Percentiles rank a stretch among this genome's conserved stretches.
phyloP scores from a whole-genome alignment of 1,284 basidiomycete species.

The Puccinia coronata region DNA sequence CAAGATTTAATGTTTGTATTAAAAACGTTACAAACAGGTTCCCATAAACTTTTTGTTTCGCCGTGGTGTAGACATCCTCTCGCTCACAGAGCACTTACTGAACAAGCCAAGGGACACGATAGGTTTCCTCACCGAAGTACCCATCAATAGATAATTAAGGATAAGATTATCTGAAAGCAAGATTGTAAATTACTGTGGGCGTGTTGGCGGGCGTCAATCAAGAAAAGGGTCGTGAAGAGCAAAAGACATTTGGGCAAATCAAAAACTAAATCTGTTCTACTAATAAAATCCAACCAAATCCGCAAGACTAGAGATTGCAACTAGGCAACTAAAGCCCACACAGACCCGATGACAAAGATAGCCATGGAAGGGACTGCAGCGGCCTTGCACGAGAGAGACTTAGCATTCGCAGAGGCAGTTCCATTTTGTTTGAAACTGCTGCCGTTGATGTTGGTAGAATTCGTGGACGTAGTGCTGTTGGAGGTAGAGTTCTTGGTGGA shows the following conservation, averaged over 20 bases:
- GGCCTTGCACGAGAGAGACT: neutral
- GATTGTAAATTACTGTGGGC: too few relatives aligned
- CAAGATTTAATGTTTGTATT: too few relatives aligned
- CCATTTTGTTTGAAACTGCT: conserved; percentile 18
- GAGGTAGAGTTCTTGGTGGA: neutral
- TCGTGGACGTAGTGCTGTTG: neutral
- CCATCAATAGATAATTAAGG: too few relatives aligned
- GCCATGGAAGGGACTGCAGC: neutral
- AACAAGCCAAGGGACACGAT: too few relatives aligned
- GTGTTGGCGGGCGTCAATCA: too few relatives aligned
- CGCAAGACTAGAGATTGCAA: neutral
- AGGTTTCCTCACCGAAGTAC: too few relatives aligned
- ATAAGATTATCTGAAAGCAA: too few relatives aligned
- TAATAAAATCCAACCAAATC: neutral
- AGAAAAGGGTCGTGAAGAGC: neutral
- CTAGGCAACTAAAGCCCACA: neutral
- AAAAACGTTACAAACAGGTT: too few relatives aligned
- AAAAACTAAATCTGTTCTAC: too few relatives aligned
- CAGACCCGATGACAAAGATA: neutral
- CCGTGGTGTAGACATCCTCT: too few relatives aligned
- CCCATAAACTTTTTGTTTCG: too few relatives aligned
- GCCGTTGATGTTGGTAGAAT: neutral
- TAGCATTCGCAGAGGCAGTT: neutral
- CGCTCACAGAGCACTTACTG: too few relatives aligned
- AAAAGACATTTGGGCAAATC: neutral